Conservation (phyloP, 192 early-diverging fungal genomes). For the Coemansia sp. region DNA sequence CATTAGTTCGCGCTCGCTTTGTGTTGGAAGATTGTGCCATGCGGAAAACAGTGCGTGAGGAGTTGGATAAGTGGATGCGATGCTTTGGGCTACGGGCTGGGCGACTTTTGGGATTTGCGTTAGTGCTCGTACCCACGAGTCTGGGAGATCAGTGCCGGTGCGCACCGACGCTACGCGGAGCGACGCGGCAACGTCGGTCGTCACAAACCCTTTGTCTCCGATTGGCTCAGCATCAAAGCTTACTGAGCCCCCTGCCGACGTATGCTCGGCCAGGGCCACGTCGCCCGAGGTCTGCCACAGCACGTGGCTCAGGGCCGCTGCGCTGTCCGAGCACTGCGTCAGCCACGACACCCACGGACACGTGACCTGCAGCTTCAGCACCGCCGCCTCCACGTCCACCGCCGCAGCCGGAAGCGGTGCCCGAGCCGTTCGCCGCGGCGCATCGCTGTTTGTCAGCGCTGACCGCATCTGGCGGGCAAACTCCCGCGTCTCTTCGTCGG, state of each 20-base stretch:
- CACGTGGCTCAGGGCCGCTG: constrained; percentile 23
- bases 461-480: constrained; percentile 44
- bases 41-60: constrained; percentile 31
- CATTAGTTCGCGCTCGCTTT: constrained; percentile 17
- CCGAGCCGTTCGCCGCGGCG: background rate
- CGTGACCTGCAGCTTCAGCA: constrained; percentile 32
- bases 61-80: constrained; percentile 32
- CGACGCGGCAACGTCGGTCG: constrained; percentile 11
- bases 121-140: constrained; percentile 39
- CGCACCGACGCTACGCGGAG: constrained; percentile 24
- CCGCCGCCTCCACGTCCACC: constrained; percentile 20
- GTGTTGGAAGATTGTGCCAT: constrained; percentile 10
- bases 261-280: constrained; percentile 22
- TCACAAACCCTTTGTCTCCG: constrained; percentile 10
- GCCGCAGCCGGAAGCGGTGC: background rate
- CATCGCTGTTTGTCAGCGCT: constrained; percentile 11
- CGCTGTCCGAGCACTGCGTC: constrained; percentile 26
- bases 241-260: background rate
- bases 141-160: constrained; percentile 29
- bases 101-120: constrained; percentile 48
- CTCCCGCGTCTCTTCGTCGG: constrained; percentile 22
- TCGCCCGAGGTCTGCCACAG: constrained; percentile 38
- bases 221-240: background rate
- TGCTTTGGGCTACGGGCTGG: constrained; percentile 30
- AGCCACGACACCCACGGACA: constrained; percentile 37